Conservation (phyloP, 345 rosid species). For the Acer campestre region DNA sequence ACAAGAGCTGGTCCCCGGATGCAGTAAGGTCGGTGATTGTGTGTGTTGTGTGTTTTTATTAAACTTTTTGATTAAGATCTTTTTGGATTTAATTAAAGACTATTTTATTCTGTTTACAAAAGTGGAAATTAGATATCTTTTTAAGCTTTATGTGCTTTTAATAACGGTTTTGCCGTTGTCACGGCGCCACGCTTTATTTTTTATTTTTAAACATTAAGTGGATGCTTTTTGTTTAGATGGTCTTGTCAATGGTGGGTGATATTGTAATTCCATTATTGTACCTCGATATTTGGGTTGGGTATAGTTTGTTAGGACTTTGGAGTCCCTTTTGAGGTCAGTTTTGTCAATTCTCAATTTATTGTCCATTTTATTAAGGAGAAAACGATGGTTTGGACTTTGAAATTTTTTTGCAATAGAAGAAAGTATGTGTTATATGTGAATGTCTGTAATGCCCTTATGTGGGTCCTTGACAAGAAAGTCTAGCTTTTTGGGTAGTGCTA, state of each 20-base stretch:
- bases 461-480: constrained; percentile 7
- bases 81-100: constrained; percentile 35
- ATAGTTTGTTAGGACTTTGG: constrained; percentile 38
- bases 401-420: neutral
- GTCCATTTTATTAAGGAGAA: neutral
- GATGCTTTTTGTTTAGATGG: constrained; percentile 36
- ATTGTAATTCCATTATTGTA: constrained; percentile 23
- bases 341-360: constrained; percentile 25
- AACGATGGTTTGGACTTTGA: constrained; percentile 7
- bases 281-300: constrained; percentile 5
- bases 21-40: constrained; percentile 63
- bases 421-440: neutral
- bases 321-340: constrained; percentile 40
- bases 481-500: constrained; percentile 33
- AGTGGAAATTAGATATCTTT: constrained; percentile 30
- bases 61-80: constrained; percentile 47
- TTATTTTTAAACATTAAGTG: constrained; percentile 38
- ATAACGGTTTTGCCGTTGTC: constrained; percentile 44
- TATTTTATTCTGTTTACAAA: constrained; percentile 18
- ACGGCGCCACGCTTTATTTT: constrained; percentile 34
- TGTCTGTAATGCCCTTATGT: constrained; percentile 32
- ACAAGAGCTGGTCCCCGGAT: constrained; percentile 72
- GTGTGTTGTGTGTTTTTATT: constrained; percentile 37
- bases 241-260: constrained; percentile 26
- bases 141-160: constrained; percentile 37